Base-by-base conservation (phyloP, 192 early-diverging fungal species). In the Dissophora globulifera region DNA sequence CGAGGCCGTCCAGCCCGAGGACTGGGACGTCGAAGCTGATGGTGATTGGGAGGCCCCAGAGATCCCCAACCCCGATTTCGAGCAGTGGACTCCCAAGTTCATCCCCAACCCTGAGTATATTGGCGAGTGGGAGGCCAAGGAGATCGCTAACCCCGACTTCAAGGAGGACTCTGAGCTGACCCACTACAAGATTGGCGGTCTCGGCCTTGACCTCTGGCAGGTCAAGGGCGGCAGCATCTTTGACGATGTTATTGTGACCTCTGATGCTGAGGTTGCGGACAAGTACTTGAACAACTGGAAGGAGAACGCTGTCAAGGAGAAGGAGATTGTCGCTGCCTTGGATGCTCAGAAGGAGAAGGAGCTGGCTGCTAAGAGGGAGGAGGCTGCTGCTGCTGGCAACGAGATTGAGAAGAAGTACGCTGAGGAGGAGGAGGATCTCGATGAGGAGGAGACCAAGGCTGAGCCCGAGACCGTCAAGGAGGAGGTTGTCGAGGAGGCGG, bases 171-270 rank as follows among this genome's bases (percentile, higher is more conserved):
- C 91, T 65, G 83, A 86, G 20, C 78, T 91, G 58, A 93, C 92
- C n/a, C 87, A 88, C 67, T 95, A 94, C 83, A 91, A 94, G 66
- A 93, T 96, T 46, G 84, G 81, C 67, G 93, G 92, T 45, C 80
- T 96, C 53, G 97, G 97, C 56, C 86, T 98, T 33, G 97, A 99
- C 79, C 71, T 99, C 58, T 99, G 97, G 97, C 94, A 93, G 56
- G 96, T 99, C 84, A 94, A 94, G 84, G 81, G 91, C 66, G 90
- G 88, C 30, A 91, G 94, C 35, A 90, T 95, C 69, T 96, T 98
- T 80, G 91, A 95, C 85, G 96, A 99, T 84, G 89, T 99, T 64
- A 86, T 96, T 72, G 83, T 99, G 67, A 95, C 95, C 31, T 89
- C 94, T 78, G 88, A 88, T 78, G 82, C 88, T 20, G 85, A 84